Base-by-base conservation (phyloP, 2,329 filamentous ascomycete genomes). In the Nectriaceae sp. region DNA sequence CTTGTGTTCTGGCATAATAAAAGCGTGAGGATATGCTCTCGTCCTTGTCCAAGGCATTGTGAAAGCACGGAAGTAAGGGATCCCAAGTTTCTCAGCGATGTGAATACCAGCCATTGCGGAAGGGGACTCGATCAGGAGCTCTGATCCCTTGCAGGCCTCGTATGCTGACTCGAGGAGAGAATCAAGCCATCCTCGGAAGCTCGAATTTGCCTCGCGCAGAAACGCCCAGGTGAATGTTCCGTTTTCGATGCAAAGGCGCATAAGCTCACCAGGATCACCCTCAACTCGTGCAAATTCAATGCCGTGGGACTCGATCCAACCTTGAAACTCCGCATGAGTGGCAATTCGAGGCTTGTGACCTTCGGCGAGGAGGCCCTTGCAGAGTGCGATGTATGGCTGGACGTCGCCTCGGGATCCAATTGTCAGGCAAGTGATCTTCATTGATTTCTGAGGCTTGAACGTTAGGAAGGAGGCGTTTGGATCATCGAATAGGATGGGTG, bases 31-130 rank as follows among this genome's bases (percentile, higher is more conserved):
- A 62, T 99, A 99, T 1, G 93, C 91, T 44, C 94, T 81, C 15
- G 94, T 99, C 41, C 92, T 85, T 1, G 94, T 96, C 94, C 94
- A 99, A 0, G 94, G 94, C 94, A 99, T 99, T 16, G 91, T 96
- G 66, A 99, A 99, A 0, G 92, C 93, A 47, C 94, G 85, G 75
- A 97, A 97, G 69, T 99, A 99, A 0, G 94, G 94, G 38, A 99
- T 95, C 13, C 83, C 79, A 2, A 99, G 78, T 20, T 91, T 90
- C 71, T 99, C 94, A 2, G 94, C 94, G 57, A 99, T 96, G 68
- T 99, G 94, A 45, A 99, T 96, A 21, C 94, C 94, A 1, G 88
- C 91, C 94, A 99, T 99, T 13, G 94, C 91, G 48, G 90, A 96
- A 0, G 94, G 94, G 40, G 90, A 96, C 68, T 99, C 94, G 52